phyloP scores from a whole-genome alignment of 2,329 filamentous ascomycete genomes.

The Cercospora zeae-maydis region DNA sequence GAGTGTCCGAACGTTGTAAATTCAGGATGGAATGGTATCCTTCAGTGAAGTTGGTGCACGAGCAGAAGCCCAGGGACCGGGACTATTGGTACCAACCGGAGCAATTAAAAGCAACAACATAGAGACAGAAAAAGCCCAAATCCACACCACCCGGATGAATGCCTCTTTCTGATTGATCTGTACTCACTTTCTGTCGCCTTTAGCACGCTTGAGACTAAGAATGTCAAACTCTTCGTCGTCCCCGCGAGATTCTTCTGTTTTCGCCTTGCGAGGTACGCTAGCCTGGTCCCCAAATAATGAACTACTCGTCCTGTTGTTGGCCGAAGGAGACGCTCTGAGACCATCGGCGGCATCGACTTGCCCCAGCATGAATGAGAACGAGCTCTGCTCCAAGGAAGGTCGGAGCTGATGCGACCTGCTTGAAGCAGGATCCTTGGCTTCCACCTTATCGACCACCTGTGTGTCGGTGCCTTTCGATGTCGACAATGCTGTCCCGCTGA shows the following conservation, averaged over 20 bases:
- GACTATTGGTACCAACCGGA: neutral
- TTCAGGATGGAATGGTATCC: neutral
- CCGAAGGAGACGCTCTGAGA: conserved; percentile 1
- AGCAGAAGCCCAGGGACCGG: neutral
- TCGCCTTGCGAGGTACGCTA: conserved; percentile 8
- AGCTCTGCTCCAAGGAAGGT: conserved; percentile 24
- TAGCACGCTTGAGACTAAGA: conserved; percentile 23
- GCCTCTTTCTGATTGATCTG: neutral
- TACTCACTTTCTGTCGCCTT: conserved; percentile 16
- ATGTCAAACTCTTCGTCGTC: conserved; percentile 24
- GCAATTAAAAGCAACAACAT: neutral
- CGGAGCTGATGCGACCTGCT: conserved; percentile 10
- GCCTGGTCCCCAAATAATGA: conserved; percentile 23
- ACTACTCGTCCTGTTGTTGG: neutral
- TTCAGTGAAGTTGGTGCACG: neutral
- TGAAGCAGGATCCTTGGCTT: neutral
- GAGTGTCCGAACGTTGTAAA: neutral
- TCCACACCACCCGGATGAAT: neutral
- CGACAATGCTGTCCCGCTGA: neutral
- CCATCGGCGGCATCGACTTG: conserved; percentile 11
- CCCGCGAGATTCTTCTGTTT: neutral
- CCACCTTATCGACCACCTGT: neutral
- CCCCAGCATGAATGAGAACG: conserved; percentile 27
- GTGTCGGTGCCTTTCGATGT: neutral
- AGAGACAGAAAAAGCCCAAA: neutral